Evolutionary conservation across 2,329 filamentous ascomycete genomes (phyloP).

Genomic region (Scedosporium apiospermum): DNA sequence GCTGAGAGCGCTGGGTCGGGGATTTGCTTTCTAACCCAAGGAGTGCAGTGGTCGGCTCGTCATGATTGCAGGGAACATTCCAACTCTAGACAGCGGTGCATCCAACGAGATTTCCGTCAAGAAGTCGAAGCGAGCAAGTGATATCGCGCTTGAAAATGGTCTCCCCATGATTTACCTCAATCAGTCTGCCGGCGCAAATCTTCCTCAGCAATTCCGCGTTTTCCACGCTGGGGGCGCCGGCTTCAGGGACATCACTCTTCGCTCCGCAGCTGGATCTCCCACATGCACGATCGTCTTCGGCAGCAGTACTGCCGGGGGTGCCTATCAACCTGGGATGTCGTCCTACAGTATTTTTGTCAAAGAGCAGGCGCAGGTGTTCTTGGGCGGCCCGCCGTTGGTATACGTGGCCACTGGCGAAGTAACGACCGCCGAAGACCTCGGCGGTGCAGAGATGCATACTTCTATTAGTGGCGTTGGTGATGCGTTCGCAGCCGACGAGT

Average conservation of each 20-base stretch:
- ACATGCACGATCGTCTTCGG: conserved; percentile 8
- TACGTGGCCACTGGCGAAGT: conserved; percentile 32
- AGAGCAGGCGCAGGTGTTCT: conserved; percentile 29
- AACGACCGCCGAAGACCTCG: conserved; percentile 26
- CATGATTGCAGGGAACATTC: conserved; percentile 6
- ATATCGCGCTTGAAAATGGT: conserved; percentile 4
- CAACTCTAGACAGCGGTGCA: conserved; percentile 4
- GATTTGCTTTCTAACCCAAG: background rate
- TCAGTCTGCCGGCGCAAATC: conserved; percentile 5
- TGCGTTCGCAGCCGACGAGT: conserved; percentile 28
- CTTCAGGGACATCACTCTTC: conserved; percentile 6
- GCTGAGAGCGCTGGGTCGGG: background rate
- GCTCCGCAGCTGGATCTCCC: conserved; percentile 2
- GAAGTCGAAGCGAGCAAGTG: conserved; percentile 1
- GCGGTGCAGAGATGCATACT: conserved; percentile 27
- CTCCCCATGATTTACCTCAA: conserved; percentile 6
- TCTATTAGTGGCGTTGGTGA: conserved; percentile 27
- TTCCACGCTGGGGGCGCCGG: conserved; percentile 3
- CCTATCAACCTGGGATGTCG: conserved; percentile 7
- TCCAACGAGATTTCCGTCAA: conserved; percentile 6
- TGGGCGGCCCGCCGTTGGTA: conserved; percentile 29
- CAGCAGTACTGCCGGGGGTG: conserved; percentile 7
- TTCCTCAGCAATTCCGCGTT: conserved; percentile 5
- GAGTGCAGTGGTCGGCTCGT: conserved; percentile 2
- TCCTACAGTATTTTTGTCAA: conserved; percentile 20